Base-by-base conservation (phyloP, 75 land plant species). In the Gnetum montanum region DNA sequence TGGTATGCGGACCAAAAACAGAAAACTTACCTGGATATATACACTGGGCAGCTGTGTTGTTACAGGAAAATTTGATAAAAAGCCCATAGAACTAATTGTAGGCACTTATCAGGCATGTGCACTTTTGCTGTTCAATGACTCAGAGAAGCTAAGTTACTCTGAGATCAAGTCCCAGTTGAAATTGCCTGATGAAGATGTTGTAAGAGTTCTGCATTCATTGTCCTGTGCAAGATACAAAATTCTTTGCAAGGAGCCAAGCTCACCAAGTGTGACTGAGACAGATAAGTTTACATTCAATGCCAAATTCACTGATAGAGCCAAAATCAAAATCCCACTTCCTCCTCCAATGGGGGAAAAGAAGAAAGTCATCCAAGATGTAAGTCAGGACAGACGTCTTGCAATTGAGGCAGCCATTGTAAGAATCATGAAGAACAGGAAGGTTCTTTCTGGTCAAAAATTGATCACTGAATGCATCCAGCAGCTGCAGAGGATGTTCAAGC, bases 391-490 rank as follows among this genome's bases (percentile, higher is more conserved):
- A 36, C 69, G 82, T 18, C 87, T 81, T 70, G 83, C 85, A 4
- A 81, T 91, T 60, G 92, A 91, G 76, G 97, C 91, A 13, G 73
- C 82, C 6, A 78, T 86, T 48, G 92, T 91, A 12, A 79, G 97
- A 13, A 86, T 86, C 31, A 91, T 91, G 97, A 91, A 86, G 68
- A 86, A 88, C 46, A 70, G 88, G 22, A 86, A 83, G 58, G 81
- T 81, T 31, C 57, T 91, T 53, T 69, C 79, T 11, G 78, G 83
- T 38, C 92, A 83, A 43, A 85, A 91, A 62, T 52, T 91, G 20
- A 77, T 87, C 10, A 40, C 64, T 60, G 85, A 91, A 59, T 86
- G 97, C 63, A 88, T 81, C 27, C 83, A 86, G 57, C 85, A 87
- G 54, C 66, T 49, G 6, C 8, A 29, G 4, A 3, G 12, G 8